Evolutionary conservation across 2,329 filamentous ascomycete species (phyloP), one percentile per base, ranked within the genome.

Genomic region (Chaetoscypha palmicola): DNA sequence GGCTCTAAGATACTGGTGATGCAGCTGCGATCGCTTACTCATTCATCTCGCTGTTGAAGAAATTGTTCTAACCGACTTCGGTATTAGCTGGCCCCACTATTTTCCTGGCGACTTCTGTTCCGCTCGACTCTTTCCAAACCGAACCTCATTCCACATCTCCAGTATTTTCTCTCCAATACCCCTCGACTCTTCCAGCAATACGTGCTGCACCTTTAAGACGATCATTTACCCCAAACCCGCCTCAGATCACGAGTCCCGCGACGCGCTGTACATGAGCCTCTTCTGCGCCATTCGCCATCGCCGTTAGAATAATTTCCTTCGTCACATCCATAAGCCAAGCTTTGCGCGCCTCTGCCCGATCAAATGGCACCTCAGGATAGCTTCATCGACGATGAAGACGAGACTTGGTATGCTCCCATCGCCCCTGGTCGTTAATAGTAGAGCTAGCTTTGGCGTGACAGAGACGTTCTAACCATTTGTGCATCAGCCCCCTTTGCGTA

Each of bases 401-500:
- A 84, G 58, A 75, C 72, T 52, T 84, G 79, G 80, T 84, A 71
- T 57, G 73, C 59, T 28, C 31, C 31, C 23, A 14, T 16, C 20
- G 9, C 23, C 24, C 8, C 16, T 34, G n/a, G n/a, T n/a, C 23
- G 11, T 5, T 21, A 12, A 4, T 16, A 11, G 17, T 32, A 8
- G 19, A 23, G 24, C 16, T 14, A 22, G 38, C 19, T 41, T 11
- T 11, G 12, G 14, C n/a, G 14, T 31, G 24, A 19, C 19, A n/a
- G 23, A 26, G 38, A 24, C 37, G 34, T 43, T 39, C 49, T 48
- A 50, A 56, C 67, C 64, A 30, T 44, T 38, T 24, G n/a, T 32
- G 17, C 33, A 46, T 43, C 59, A 98, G 92, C 67, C 92, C 92
- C 56, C 83, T 98, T 52, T 98, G 92, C 65, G 94, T 98, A 62